Evolutionary conservation across 2,329 filamentous ascomycete genomes (phyloP), one percentile per base, ranked within the genome.

Genomic region (Cladosporium sp.): DNA sequence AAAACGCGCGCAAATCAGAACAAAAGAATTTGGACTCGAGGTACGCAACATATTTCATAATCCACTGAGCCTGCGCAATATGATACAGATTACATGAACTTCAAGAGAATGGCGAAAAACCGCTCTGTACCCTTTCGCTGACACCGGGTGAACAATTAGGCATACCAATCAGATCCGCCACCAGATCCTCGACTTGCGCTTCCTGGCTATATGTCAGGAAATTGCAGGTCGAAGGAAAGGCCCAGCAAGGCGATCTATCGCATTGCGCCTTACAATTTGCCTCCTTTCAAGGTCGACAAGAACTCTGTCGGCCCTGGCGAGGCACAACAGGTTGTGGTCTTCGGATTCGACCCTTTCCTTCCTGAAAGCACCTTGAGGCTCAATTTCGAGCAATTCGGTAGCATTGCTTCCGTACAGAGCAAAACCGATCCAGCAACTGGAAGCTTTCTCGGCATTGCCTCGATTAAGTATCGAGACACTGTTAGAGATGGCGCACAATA

Each of bases 351-450:
- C 73, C 92, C 93, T 6, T 78, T 97, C 62, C 87, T 89, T 39
- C 84, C 90, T 12, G 90, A 96, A 66, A 83, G 85, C 56, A 89
- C 90, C 66, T 82, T 96, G 51, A 84, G 83, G 17, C 84, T 87
- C 45, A 83, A 90, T 55, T 95, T 96, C 70, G 84, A 87, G 17
- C 84, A 83, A 3, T 96, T 89, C 74, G 91, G 91, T 54, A 90
- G 96, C 58, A 92, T 99, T 62, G 88, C 88, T 44, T 89, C 92
- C 68, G 88, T 95, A 66, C 91, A 90, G 68, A 97, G 97, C 70
- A 93, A 95, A 71, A 93, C 95, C 68, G 91, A 99, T 73, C 94
- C 94, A 8, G 88, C 92, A 58, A 97, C 92, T 12, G 94, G 94
- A 17, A 94, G 90, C 68, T 96, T 95, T 70, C 82, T 99, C 12